Evolutionary conservation across 805 yeast species (phyloP).

Genomic region (Myxozyma sirexii): DNA sequence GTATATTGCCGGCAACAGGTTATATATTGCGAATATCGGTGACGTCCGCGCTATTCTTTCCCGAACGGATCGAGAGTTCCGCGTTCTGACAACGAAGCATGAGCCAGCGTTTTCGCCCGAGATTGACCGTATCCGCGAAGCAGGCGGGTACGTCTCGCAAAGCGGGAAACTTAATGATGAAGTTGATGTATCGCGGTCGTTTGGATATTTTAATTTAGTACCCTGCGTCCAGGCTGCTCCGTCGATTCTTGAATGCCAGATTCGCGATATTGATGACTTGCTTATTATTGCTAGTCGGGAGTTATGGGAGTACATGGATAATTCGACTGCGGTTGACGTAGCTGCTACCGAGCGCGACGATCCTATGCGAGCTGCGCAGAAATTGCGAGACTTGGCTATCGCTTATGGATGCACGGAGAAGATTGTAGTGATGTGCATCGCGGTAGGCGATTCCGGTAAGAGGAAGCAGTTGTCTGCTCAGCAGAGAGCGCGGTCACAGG

Average conservation of each 20-base stretch:
- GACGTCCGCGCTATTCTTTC: slow-evolving; percentile 83
- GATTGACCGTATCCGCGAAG: slow-evolving; percentile 70
- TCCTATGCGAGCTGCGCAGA: slow-evolving; percentile 90
- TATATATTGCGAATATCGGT: slow-evolving; percentile 88
- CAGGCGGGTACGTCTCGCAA: slow-evolving; percentile 88
- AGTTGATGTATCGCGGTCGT: slow-evolving; percentile 82
- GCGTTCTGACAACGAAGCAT: slow-evolving; percentile 73
- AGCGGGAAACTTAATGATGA: slow-evolving; percentile 85
- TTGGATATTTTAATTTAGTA: slow-evolving; percentile 81
- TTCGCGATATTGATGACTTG: slow-evolving; percentile 77
- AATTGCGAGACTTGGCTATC: slow-evolving; percentile 88
- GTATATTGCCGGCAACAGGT: slow-evolving; percentile 67
- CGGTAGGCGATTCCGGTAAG: slow-evolving; percentile 45
- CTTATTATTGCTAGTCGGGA: slow-evolving; percentile 80
- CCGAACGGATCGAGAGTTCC: slow-evolving; percentile 76
- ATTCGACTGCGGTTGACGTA: slow-evolving; percentile 87
- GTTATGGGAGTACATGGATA: slow-evolving; percentile 81
- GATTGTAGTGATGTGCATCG: slow-evolving; percentile 76
- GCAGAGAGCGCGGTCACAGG: slow-evolving; percentile 20
- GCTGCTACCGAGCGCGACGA: slow-evolving; percentile 78
- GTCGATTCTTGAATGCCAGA: slow-evolving; percentile 61
- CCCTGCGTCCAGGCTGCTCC: slow-evolving; percentile 93
- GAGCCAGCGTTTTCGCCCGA: slow-evolving; percentile 86
- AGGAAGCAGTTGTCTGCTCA: slow-evolving; percentile 1
- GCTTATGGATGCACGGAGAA: slow-evolving; percentile 86